Conservation (phyloP, 2,329 filamentous ascomycete species). For the Pseudogymnoascus sp. region DNA sequence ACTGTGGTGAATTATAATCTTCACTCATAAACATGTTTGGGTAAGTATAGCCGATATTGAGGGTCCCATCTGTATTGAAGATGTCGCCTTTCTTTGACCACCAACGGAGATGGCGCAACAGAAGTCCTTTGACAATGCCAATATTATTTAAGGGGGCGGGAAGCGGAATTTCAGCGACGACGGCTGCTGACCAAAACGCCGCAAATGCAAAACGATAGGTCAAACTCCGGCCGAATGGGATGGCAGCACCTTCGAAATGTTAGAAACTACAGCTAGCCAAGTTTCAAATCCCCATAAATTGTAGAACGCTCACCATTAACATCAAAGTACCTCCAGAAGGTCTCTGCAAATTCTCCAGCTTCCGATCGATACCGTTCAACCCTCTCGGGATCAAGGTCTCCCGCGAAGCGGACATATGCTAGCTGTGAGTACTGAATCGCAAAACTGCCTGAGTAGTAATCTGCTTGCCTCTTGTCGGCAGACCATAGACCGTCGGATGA, state of each 20-base stretch:
- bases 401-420: constrained; percentile 37
- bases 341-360: constrained; percentile 34
- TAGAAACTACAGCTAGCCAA: neutral
- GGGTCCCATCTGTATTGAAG: constrained; percentile 40
- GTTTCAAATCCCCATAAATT: neutral
- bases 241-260: constrained; percentile 36
- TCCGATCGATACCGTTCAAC: constrained; percentile 31
- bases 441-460: constrained; percentile 47
- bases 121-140: constrained; percentile 40
- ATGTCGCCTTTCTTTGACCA: constrained; percentile 37
- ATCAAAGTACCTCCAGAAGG: constrained; percentile 43
- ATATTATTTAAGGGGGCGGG: constrained; percentile 27
- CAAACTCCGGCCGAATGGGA: constrained; percentile 43
- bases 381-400: constrained; percentile 33
- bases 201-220: constrained; percentile 44
- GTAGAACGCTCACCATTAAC: constrained; percentile 28
- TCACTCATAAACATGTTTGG: constrained; percentile 47
- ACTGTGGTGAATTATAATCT: constrained; percentile 50
- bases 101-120: constrained; percentile 42
- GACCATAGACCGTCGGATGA: constrained; percentile 39
- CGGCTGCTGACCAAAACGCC: constrained; percentile 40
- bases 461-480: constrained; percentile 32
- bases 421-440: constrained; percentile 45
- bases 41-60: constrained; percentile 38
- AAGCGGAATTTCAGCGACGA: constrained; percentile 35